phyloP scores from a whole-genome alignment of 768 basidiomycete species.

The Russula earlei region DNA sequence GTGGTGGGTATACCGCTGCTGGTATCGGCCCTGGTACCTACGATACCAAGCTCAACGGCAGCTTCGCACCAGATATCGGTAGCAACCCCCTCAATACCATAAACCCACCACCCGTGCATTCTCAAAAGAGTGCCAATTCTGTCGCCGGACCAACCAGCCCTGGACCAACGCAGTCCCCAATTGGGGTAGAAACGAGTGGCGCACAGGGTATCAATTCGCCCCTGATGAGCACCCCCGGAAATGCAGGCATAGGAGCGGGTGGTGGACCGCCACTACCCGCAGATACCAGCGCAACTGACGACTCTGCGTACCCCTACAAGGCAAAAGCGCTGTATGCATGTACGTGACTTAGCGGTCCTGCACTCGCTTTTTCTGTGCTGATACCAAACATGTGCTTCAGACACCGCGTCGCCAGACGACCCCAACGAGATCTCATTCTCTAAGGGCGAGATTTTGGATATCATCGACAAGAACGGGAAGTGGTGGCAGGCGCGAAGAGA shows the following conservation, averaged over 20 bases:
- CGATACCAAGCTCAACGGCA: constrained; percentile 48
- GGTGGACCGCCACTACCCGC: constrained; percentile 25
- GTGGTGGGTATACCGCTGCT: constrained; percentile 55
- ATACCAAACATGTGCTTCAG: constrained; percentile 33
- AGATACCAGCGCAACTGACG: constrained; percentile 24
- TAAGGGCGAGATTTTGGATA: constrained; percentile 89
- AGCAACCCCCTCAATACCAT: constrained; percentile 3
- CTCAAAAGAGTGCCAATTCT: constrained; percentile 11
- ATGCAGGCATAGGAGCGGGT: constrained; percentile 53
- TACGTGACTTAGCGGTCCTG: constrained; percentile 25
- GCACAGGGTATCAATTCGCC: constrained; percentile 46
- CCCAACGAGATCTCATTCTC: constrained; percentile 91
- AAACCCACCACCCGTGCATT: neutral
- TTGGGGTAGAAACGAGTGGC: constrained; percentile 37
- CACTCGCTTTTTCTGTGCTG: neutral
- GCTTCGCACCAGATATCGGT: constrained; percentile 29
- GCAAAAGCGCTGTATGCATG: constrained; percentile 89
- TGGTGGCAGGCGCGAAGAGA: constrained; percentile 86
- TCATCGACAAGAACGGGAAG: constrained; percentile 86
- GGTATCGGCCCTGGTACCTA: constrained; percentile 65
- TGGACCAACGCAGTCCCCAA: constrained; percentile 28
- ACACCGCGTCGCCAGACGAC: constrained; percentile 89
- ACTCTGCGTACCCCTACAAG: constrained; percentile 48
- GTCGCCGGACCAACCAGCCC: constrained; percentile 6
- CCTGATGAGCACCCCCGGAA: constrained; percentile 49